These are phyloP conservation scores for Plasmodium chabaudi DNA, from an alignment of 169 alveolate genomes.

Conservation along the genomic window DNA sequence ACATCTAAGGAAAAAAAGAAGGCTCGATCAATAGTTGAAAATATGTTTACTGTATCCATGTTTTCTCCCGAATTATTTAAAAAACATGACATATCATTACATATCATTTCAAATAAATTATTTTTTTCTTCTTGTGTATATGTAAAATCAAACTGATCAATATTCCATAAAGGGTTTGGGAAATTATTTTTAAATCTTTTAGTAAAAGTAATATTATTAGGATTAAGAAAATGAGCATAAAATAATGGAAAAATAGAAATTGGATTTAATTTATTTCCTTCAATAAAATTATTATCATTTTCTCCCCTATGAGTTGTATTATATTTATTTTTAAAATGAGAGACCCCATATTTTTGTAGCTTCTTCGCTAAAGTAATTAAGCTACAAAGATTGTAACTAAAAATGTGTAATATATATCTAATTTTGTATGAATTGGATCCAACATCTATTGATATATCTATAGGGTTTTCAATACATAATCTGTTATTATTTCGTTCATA, in stretches of 20 bases:
- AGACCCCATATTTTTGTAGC: background rate
- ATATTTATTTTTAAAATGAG: background rate
- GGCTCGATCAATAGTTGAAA: constrained; percentile 5
- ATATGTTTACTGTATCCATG: background rate
- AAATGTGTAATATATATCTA: constrained; percentile 77
- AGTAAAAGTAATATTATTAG: constrained; percentile 54
- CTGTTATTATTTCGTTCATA: constrained; percentile 21
- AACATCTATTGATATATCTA: constrained; percentile 51
- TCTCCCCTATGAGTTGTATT: background rate
- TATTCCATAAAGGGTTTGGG: constrained; percentile 39
- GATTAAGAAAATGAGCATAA: constrained; percentile 39
- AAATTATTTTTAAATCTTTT: constrained; percentile 34
- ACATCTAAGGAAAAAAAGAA: constrained; percentile 39
- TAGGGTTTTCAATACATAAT: constrained; percentile 80
- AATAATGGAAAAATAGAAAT: constrained; percentile 30
- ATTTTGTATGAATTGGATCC: constrained; percentile 68
- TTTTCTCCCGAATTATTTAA: background rate
- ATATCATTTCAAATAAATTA: constrained; percentile 34
- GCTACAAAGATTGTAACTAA: constrained; percentile 35
- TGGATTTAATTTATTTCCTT: constrained; percentile 20
- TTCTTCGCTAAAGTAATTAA: background rate
- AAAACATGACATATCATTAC: constrained; percentile 9
- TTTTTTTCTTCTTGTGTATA: constrained; percentile 24
- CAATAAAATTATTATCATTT: background rate
- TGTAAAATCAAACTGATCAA: constrained; percentile 17